Percentiles rank a stretch among this genome's conserved stretches.
These are phyloP conservation scores for Candida verbasci DNA, from an alignment of 805 yeast species.

Conservation along the genomic window DNA sequence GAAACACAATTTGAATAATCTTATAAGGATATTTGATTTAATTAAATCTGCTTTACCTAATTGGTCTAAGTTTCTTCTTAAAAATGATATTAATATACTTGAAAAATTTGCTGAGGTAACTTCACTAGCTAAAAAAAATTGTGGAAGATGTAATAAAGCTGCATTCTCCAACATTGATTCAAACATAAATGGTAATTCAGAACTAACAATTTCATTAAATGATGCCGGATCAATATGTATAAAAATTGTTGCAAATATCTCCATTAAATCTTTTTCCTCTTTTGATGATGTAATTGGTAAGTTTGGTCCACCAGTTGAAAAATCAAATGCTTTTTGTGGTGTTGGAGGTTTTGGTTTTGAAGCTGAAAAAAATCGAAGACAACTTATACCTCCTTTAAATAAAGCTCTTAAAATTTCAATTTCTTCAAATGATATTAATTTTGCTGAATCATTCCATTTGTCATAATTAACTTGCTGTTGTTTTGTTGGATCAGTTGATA, in stretches of 20 bases:
- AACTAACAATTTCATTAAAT: conserved; percentile 84
- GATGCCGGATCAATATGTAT: conserved; percentile 94
- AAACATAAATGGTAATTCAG: conserved; percentile 74
- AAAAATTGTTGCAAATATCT: conserved; percentile 87
- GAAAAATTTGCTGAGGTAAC: conserved; percentile 91
- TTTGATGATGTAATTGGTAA: conserved; percentile 83
- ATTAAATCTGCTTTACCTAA: conserved; percentile 78
- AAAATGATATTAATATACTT: conserved; percentile 72
- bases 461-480: conserved; percentile 35
- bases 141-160: conserved; percentile 85
- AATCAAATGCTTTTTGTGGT: conserved; percentile 39
- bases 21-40: conserved; percentile 73
- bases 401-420: conserved; percentile 69
- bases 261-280: conserved; percentile 95
- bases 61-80: conserved; percentile 66
- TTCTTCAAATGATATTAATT: conserved; percentile 81
- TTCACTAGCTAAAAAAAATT: conserved; percentile 89
- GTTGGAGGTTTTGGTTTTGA: conserved; percentile 43
- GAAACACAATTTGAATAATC: conserved; percentile 87
- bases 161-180: conserved; percentile 78
- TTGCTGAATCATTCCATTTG: conserved; percentile 81
- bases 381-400: conserved; percentile 79
- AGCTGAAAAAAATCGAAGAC: conserved; percentile 69
- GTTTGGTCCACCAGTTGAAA: conserved; percentile 74
- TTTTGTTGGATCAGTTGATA: conserved; percentile 41